phyloP scores from a whole-genome alignment of 805 yeast genomes.

The Barnettozyma botsteinii region DNA sequence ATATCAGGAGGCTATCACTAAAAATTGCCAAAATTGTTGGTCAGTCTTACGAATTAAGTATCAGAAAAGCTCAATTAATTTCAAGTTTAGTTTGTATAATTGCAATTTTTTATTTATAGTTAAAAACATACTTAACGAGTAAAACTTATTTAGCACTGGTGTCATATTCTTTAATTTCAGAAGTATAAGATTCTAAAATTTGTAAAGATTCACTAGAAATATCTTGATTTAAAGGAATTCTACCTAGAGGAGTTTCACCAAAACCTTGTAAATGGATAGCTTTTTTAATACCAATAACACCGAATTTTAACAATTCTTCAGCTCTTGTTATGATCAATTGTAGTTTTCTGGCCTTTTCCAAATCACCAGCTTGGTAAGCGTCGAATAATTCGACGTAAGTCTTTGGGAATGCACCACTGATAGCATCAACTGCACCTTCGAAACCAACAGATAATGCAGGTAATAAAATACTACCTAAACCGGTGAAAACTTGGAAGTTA shows the following conservation, averaged over 20 bases:
- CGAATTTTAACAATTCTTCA: constrained; percentile 34
- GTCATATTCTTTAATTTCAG: constrained; percentile 13
- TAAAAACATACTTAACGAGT: background rate
- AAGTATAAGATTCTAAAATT: constrained; percentile 9
- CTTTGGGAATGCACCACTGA: constrained; percentile 49
- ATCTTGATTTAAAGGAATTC: constrained; percentile 42
- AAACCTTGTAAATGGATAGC: constrained; percentile 34
- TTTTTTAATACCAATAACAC: constrained; percentile 43
- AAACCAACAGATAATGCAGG: constrained; percentile 44
- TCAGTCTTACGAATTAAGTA: constrained; percentile 12
- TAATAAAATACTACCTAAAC: constrained; percentile 45
- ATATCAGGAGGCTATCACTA: constrained; percentile 13
- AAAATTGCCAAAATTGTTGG: constrained; percentile 8
- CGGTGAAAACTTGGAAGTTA: constrained; percentile 41
- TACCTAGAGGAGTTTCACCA: constrained; percentile 40
- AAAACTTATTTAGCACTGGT: constrained; percentile 8
- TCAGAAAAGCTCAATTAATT: constrained; percentile 14
- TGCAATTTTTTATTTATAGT: constrained; percentile 9
- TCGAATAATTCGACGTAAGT: constrained; percentile 37
- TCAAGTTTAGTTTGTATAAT: constrained; percentile 8
- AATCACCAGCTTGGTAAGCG: constrained; percentile 34
- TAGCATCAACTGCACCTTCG: constrained; percentile 47
- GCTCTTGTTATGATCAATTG: constrained; percentile 40
- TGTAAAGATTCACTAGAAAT: constrained; percentile 29
- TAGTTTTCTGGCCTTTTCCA: constrained; percentile 35